phyloP scores from a whole-genome alignment of 148 eudicot genomes.

The Dysphania ambrosioides region DNA sequence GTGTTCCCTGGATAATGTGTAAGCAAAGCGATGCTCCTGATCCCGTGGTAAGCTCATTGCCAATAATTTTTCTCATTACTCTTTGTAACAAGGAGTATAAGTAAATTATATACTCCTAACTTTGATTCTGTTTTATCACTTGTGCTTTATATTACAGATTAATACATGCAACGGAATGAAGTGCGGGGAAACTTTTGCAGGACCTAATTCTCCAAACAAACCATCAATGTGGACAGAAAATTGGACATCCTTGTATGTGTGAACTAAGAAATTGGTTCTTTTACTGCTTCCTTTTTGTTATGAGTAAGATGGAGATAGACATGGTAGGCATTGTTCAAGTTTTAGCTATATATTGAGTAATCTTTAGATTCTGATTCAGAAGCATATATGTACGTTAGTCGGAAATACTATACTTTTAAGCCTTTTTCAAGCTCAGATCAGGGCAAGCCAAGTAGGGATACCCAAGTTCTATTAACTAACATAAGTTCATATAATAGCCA shows the following conservation, averaged over 20 bases:
- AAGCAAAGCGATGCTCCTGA: constrained; percentile 60
- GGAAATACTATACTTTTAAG: no score
- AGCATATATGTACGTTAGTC: no score
- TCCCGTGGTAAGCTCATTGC: constrained; percentile 45
- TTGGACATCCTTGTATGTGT: constrained; percentile 79
- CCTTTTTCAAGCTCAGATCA: no score
- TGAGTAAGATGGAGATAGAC: no score
- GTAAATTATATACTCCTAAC: background rate
- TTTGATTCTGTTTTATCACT: background rate
- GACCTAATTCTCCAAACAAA: constrained; percentile 89
- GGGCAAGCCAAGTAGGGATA: no score
- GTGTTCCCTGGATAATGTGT: constrained; percentile 65
- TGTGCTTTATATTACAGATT: no score
- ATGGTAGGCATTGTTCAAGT: background rate
- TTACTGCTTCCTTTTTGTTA: constrained; percentile 1
- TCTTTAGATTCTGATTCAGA: background rate
- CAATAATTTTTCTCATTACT: background rate
- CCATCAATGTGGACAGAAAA: constrained; percentile 94
- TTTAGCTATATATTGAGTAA: background rate
- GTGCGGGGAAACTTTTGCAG: constrained; percentile 77
- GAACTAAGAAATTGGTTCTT: no score
- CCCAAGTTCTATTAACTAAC: background rate
- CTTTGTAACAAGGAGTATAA: no score
- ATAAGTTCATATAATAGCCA: no score
- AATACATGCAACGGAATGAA: constrained; percentile 85